Base-by-base conservation (phyloP, 2,329 filamentous ascomycete genomes). In the Amauroascus verrucosus region DNA sequence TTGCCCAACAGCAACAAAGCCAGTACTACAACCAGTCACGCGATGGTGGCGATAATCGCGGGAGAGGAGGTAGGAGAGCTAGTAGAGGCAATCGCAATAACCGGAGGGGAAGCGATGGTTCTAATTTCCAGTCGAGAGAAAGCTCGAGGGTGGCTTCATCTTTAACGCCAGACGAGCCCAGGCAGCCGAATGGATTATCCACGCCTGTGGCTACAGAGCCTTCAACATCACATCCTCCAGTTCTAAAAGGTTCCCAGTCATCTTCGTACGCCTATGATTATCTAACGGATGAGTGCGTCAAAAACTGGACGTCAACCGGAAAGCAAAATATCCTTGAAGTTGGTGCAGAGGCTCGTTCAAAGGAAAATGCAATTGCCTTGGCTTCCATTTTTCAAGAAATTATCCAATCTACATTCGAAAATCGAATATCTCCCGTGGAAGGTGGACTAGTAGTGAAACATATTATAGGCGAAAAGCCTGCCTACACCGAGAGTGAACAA, bases 311-410 rank as follows among this genome's bases (percentile, higher is more conserved):
- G 37, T 74, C 77, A 32, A 75, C 72, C 44, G 87, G 86, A 28
- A 83, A 82, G 53, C 76, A 83, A 57, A 78, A 81, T 24, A 73
- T 95, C 11, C 70, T 91, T 18, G 77, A 81, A 20, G 76, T 80
- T 60, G 85, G 84, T 22, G 67, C 78, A 41, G 75, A 82, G 60
- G 83, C 84, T 46, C 79, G 82, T 60, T 72, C 79, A 33, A 78
- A 85, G 59, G 81, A 86, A 59, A 84, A 94, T 63, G 72, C 79
- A 6, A 75, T 84, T 44, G 80, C 82, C 54, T 72, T 95, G 35
- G 82, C 84, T 28, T 78, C 78, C 13, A 73, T 95, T 20, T 88
- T 90, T 60, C 88, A 95, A 70, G 93, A 98, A 67, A 79, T 96
- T 35, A 79, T 93, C 33, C 82, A 84, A 57, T 82, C 87, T 32